Percentiles rank a stretch among this genome's conserved stretches.
Evolutionary conservation across 495 filamentous ascomycete genomes (phyloP).

Genomic region (Margaritispora aquatica): DNA sequence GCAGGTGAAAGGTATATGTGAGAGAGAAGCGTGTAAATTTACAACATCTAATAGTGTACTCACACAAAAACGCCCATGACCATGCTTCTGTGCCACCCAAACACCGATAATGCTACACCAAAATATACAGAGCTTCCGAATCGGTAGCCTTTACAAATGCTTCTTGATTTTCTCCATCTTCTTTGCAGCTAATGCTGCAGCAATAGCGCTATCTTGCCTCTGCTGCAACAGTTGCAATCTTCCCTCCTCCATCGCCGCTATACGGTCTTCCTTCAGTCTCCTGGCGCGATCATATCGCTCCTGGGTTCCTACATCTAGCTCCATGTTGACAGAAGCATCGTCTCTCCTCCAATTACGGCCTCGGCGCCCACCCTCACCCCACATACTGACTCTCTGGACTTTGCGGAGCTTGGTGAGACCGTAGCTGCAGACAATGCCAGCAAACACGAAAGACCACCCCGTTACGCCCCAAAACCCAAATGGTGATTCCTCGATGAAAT

Average conservation of each 20-base stretch:
- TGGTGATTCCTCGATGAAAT: slow-evolving; percentile 96
- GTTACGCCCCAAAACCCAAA: slow-evolving; percentile 78
- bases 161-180: background rate
- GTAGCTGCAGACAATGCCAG: slow-evolving; percentile 68
- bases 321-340: slow-evolving; percentile 6
- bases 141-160: slow-evolving; percentile 1
- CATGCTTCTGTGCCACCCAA: background rate
- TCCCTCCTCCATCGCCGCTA: slow-evolving; percentile 9
- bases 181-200: slow-evolving; percentile 1
- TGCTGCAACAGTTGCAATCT: background rate
- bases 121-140: background rate
- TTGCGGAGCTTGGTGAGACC: slow-evolving; percentile 76
- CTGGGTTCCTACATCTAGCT: background rate
- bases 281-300: slow-evolving; percentile 5
- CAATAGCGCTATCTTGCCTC: slow-evolving; percentile 10
- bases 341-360: slow-evolving; percentile 22
- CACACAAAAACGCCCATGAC: background rate
- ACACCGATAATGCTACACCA: background rate
- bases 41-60: background rate
- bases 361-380: slow-evolving; percentile 19
- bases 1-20: background rate
- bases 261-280: slow-evolving; percentile 12
- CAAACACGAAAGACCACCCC: slow-evolving; percentile 61
- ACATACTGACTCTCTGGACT: slow-evolving; percentile 91
- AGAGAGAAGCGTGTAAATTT: slow-evolving; percentile 5